Evolutionary conservation across 495 filamentous ascomycete genomes (phyloP), one percentile per base, ranked within the genome.

Genomic region (Collariella sp.): DNA sequence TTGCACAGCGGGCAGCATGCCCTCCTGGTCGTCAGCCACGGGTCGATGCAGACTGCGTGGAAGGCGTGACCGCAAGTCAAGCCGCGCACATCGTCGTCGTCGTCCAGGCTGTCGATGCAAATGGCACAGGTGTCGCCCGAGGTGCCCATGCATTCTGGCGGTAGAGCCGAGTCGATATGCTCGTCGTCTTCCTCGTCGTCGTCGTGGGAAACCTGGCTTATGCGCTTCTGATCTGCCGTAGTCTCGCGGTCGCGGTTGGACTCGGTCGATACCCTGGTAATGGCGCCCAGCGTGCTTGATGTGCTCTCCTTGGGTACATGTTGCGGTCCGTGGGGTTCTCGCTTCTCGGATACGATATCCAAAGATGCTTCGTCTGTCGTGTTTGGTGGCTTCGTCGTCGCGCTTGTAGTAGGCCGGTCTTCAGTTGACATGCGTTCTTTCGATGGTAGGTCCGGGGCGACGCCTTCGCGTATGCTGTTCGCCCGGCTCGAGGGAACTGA

Each of bases 1-100:
- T 99, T 99, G 75, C 93, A 97, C 41, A 97, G 81, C 46, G 94
- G 94, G 68, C 94, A 99, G 69, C 93, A 95, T 12, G 93, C 94
- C 55, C 91, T 82, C 57, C 93, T 78, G 61, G 82, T 88, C 1
- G 93, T 98, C 49, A 98, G 74, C 93, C 93, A 98, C 11, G 94
- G 93, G 62, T 99, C 93, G 18, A 99, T 79, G 69, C 93, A 99
- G 20, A 79, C 81, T 43, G 88, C 86, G 70, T 99, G 93, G 77
- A 97, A 99, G 55, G 93, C 91, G 67, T 97, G 94, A 31, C 90
- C 90, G 62, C 93, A 97, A 12, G 88, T 89, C 38, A 98, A 72
- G 23, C 93, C 93, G 51, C 93, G 87, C 36, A 98, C 85, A 70
- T 96, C 91, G 65, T 97, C 93, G 62, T 96, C 85, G 46, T 95